phyloP scores from a whole-genome alignment of 164 flowering plant species.

The Euptelea pleiosperma region DNA sequence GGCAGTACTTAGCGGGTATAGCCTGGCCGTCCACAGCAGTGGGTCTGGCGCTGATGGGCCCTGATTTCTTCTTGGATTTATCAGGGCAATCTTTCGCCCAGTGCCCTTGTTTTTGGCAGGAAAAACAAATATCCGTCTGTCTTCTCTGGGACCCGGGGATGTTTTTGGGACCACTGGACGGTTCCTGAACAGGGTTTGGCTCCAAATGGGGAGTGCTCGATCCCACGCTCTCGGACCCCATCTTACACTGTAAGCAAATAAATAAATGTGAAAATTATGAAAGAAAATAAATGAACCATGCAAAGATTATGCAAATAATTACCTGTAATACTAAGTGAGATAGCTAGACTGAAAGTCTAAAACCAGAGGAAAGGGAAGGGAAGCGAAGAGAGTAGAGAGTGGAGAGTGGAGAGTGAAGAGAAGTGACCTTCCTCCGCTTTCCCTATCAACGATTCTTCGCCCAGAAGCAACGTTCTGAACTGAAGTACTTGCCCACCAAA shows the following conservation, averaged over 20 bases:
- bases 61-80: background rate
- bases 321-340: no score
- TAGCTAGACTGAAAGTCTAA: no score
- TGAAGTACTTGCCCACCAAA: no score
- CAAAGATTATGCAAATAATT: no score
- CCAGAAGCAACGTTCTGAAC: no score
- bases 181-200: background rate
- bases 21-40: background rate
- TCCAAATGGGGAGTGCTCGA: background rate
- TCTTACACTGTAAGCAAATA: background rate
- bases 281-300: no score
- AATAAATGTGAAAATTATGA: no score
- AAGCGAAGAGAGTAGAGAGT: no score
- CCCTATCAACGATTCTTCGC: no score
- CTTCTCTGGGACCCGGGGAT: background rate
- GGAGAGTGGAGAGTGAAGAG: no score
- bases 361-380: no score
- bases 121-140: background rate
- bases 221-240: conserved; percentile 6
- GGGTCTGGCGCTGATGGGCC: background rate
- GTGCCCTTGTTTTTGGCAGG: conserved; percentile 12
- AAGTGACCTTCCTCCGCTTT: no score
- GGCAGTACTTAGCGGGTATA: conserved; percentile 4
- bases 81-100: conserved; percentile 13
- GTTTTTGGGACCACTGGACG: background rate